These are phyloP conservation scores for Penicillium odoratum DNA, from an alignment of 495 filamentous ascomycete species.

Conservation along the genomic window DNA sequence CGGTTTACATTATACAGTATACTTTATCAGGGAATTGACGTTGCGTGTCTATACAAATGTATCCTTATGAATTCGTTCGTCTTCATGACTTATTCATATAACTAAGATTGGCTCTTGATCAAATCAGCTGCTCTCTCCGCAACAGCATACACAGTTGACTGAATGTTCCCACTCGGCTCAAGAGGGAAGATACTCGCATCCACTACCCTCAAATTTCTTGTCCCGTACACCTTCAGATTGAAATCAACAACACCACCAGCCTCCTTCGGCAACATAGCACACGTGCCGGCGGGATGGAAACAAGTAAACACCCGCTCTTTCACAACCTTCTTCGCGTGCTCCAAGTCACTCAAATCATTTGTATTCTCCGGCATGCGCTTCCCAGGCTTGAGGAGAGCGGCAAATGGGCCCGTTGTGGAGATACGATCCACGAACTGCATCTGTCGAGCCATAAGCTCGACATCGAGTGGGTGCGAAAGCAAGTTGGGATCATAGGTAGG, in stretches of 20 bases:
- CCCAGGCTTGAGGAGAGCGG: constrained; percentile 13
- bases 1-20: too few species aligned
- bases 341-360: constrained; percentile 17
- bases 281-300: constrained; percentile 26
- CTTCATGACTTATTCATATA: neutral
- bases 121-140: constrained; percentile 37
- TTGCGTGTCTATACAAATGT: too few species aligned
- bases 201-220: constrained; percentile 46
- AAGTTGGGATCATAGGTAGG: constrained; percentile 14
- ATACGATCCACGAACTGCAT: constrained; percentile 13
- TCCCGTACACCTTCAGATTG: constrained; percentile 50
- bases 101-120: constrained; percentile 1
- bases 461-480: constrained; percentile 31
- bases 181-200: constrained; percentile 58
- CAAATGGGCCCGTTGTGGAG: constrained; percentile 9
- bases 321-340: constrained; percentile 22
- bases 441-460: constrained; percentile 47
- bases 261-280: constrained; percentile 50
- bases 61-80: too few species aligned
- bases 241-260: constrained; percentile 43
- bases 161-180: constrained; percentile 48
- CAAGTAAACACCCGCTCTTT: constrained; percentile 19
- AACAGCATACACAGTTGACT: constrained; percentile 53
- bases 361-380: constrained; percentile 12
- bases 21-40: too few species aligned